These are phyloP conservation scores for Lentinula lateritia DNA, from an alignment of 768 basidiomycete genomes.

Conservation along the genomic window DNA sequence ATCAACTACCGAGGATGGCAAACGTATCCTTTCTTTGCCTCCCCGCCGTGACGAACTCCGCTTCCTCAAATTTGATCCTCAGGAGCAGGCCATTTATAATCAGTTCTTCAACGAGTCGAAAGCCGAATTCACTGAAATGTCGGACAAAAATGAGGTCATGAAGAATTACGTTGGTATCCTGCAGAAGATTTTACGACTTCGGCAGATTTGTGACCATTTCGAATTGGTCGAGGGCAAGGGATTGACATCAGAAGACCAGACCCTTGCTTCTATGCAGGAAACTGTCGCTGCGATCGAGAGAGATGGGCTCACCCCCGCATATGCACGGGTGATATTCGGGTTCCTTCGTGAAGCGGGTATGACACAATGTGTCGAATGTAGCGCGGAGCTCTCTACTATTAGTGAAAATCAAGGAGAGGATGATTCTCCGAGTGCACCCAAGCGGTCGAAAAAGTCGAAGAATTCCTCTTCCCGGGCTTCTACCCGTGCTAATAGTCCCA, in stretches of 20 bases:
- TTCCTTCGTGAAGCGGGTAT: conserved; percentile 82
- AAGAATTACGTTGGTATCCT: conserved; percentile 98
- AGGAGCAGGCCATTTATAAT: conserved; percentile 84
- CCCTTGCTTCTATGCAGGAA: conserved; percentile 71
- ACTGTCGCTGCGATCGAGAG: conserved; percentile 66
- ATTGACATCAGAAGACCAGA: conserved; percentile 32
- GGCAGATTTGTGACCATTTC: conserved; percentile 97
- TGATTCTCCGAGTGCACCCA: conserved; percentile 43
- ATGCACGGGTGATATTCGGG: conserved; percentile 82
- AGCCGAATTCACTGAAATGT: conserved; percentile 84
- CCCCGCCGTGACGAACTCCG: conserved; percentile 87
- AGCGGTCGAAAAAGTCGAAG: conserved; percentile 46
- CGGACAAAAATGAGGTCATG: conserved; percentile 88
- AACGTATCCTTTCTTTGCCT: conserved; percentile 81
- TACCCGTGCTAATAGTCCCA: conserved; percentile 73
- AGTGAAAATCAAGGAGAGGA: conserved; percentile 48
- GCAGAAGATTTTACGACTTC: conserved; percentile 91
- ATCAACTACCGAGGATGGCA: conserved; percentile 72
- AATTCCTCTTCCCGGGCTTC: conserved; percentile 53
- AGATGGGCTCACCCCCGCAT: conserved; percentile 70
- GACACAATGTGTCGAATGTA: conserved; percentile 88
- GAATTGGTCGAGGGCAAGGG: conserved; percentile 79
- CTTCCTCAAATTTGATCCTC: conserved; percentile 74
- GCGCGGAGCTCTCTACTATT: conserved; percentile 59
- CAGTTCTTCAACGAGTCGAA: conserved; percentile 87